Evolutionary conservation across 495 filamentous ascomycete genomes (phyloP), one percentile per base, ranked within the genome.

Genomic region (Penicillium parvum): DNA sequence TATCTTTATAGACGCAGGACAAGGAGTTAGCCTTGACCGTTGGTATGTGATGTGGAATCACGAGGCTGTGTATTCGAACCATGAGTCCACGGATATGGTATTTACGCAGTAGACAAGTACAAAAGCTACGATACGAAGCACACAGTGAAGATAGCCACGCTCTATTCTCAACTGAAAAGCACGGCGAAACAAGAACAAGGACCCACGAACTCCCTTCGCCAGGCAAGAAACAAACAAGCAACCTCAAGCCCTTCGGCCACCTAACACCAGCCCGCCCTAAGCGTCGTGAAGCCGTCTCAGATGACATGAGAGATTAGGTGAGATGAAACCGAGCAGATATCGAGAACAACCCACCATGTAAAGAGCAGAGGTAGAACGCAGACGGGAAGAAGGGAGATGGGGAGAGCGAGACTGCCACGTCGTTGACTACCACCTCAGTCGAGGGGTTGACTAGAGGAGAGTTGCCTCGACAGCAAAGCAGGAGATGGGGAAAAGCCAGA

Each of bases 241-340:
- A 60, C 44, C 50, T 53, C 57, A 33, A 53, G 50, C 53, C 56
- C 50, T 60, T 50, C 50, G 43, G 47, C 47, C 56, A 57, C 53
- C 50, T 57, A 60, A 63, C 59, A 63, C 59, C 59, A 53, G 51
- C 46, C 40, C 56, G 18, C 53, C 50, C 53, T 49, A 58, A 60
- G 48, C 50, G 35, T 57, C 59, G 39, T 58, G 53, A 60, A 51
- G 32, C 50, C 55, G 47, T 59, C 40, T 47, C 53, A 55, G 40
- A 58, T 53, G 55, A 53, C 50, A 53, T 57, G 50, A 52, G 45
- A 55, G 46, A 58, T 63, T 50, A 58, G 56, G 53, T 47, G 57
- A 57, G 53, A 63, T 60, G 53, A 55, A 60, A 60, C 45, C 48
- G 50, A 60, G 49, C 12, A 53, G 45, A 53, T 50, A 47, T 45